Percentiles rank a stretch among this genome's conserved stretches.
phyloP scores from a whole-genome alignment of 2,329 filamentous ascomycete genomes.

The Pseudogymnoascus sp. region DNA sequence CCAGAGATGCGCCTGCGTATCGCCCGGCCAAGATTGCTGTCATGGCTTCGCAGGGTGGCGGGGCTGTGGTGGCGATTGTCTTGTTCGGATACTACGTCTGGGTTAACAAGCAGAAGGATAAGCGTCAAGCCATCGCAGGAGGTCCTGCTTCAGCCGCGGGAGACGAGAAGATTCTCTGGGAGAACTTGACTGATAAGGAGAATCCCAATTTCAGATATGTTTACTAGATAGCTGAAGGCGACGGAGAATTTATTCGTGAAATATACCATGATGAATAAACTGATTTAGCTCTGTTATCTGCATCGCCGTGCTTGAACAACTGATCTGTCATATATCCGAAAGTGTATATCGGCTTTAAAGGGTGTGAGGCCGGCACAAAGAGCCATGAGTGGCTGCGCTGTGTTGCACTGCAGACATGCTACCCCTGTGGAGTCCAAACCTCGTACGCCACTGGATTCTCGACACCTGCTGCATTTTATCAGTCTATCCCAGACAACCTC shows the following conservation, averaged over 20 bases:
- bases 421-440: too few species aligned
- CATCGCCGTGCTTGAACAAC: too few species aligned
- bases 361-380: too few species aligned
- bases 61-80: slow-evolving; percentile 32
- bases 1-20: slow-evolving; percentile 41
- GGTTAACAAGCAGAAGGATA: slow-evolving; percentile 31
- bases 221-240: slow-evolving; percentile 25
- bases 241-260: neutral
- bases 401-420: too few species aligned
- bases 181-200: slow-evolving; percentile 46
- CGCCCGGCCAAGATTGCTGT: slow-evolving; percentile 44
- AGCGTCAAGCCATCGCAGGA: slow-evolving; percentile 32
- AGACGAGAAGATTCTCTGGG: slow-evolving; percentile 37
- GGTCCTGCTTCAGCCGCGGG: slow-evolving; percentile 20
- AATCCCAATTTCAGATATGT: slow-evolving; percentile 49
- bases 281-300: neutral
- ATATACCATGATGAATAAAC: neutral
- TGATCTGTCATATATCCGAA: too few species aligned
- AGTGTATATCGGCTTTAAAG: too few species aligned
- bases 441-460: too few species aligned
- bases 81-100: slow-evolving; percentile 43
- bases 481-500: too few species aligned
- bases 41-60: slow-evolving; percentile 34
- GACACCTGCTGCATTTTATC: too few species aligned
- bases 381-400: too few species aligned